Evolutionary conservation across 208 protist genomes (phyloP), one percentile per base, ranked within the genome.

Genomic region (Trichomonas gallinae): DNA sequence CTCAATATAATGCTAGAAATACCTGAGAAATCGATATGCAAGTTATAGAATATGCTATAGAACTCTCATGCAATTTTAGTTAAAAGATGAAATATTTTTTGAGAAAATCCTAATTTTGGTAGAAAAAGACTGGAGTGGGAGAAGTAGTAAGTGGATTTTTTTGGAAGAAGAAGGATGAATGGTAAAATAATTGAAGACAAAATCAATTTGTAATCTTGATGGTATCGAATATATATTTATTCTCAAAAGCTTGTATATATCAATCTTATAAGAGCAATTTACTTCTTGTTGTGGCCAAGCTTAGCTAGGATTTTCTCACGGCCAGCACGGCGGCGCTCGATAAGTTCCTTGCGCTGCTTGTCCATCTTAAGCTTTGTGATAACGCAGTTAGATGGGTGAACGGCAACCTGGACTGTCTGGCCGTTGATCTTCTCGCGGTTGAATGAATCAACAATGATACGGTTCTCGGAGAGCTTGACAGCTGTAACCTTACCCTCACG

Each of bases 341-440:
- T 98, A 97, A 99, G 98, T 42, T 97, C 97, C 98, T 99, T 99
- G 97, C 99, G 98, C 98, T 99, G 98, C 97, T 99, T 98, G 98
- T 99, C 99, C 72, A 99, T 97, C 98, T 99, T 99, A 97, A 99
- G 98, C 98, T 99, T 99, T 97, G 98, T 99, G 98, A 99, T 99
- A 97, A 99, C 98, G 93, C 99, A 98, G 97, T 99, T 99, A 97
- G 99, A 99, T 96, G 99, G 98, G 97, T 99, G 97, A 97, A 99
- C 98, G 4, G 97, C 96, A 44, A 98, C 88, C 2, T 49, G 40
- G 23, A 97, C 97, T 85, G 72, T 88, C 36, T 72, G n/a, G 40
- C 36, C 36, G 23, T 46, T 89, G 83, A 89, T 45, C 83, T 89
- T 89, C 42, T 89, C n/a, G 13, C 36, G 23, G 36, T 10, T 89